Evolutionary conservation across 257 asterid genomes (phyloP).

Genomic region (Cinchona pubescens): DNA sequence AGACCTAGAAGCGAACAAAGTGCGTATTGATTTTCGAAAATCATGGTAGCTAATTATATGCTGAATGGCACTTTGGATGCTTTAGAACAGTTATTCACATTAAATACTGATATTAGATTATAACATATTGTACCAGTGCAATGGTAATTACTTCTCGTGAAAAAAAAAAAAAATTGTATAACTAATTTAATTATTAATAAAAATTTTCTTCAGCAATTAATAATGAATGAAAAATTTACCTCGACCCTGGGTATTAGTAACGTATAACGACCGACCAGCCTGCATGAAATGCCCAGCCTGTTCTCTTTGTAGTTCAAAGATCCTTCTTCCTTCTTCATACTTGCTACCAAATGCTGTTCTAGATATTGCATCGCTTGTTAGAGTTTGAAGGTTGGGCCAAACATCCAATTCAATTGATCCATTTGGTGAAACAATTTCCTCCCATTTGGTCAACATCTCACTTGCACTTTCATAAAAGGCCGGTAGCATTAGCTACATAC

Average conservation of each 20-base stretch:
- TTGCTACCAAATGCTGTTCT: slow-evolving; percentile 26
- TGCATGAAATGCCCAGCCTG: slow-evolving; percentile 9
- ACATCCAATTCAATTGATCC: slow-evolving; percentile 15
- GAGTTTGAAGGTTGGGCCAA: slow-evolving; percentile 22
- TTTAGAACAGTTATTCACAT: no score
- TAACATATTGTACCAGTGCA: not conserved
- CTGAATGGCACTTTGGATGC: no score
- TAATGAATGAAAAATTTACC: not conserved
- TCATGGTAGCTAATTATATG: no score
- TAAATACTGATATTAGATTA: no score
- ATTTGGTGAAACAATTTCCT: slow-evolving; percentile 3
- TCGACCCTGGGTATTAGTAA: slow-evolving; percentile 23
- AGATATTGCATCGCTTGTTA: slow-evolving; percentile 19
- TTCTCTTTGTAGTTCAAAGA: slow-evolving; percentile 27
- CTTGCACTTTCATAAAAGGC: not conserved
- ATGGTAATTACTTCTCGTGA: not conserved
- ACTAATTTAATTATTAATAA: not conserved
- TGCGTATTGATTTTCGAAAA: no score
- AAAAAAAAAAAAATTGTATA: no score
- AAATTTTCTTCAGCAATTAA: not conserved
- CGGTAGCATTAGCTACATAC: slow-evolving; percentile 8
- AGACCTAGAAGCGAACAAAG: no score
- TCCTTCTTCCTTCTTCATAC: slow-evolving; percentile 21
- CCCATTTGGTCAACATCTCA: slow-evolving; percentile 18
- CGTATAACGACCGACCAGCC: slow-evolving; percentile 8